Evolutionary conservation across 2,329 filamentous ascomycete species (phyloP).

Genomic region (Emmonsiellopsis sp.): DNA sequence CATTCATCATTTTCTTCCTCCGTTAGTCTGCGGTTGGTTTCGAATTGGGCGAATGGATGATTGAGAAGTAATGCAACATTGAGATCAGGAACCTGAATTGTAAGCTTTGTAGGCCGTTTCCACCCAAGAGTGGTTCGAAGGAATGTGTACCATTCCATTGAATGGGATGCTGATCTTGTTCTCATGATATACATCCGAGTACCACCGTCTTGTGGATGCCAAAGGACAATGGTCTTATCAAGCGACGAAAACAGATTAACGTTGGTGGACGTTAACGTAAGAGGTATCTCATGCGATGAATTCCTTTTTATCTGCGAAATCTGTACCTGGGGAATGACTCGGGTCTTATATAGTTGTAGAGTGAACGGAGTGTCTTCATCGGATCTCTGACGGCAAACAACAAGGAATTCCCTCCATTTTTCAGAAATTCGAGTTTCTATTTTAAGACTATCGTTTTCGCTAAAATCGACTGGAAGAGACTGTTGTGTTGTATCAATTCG

Average conservation of each 20-base stretch:
- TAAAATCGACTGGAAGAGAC: constrained; percentile 50
- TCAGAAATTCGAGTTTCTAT: constrained; percentile 51
- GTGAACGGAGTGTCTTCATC: constrained; percentile 47
- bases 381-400: constrained; percentile 51
- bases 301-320: constrained; percentile 43
- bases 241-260: constrained; percentile 58
- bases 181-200: constrained; percentile 56
- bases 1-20: constrained; percentile 37
- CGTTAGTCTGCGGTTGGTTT: constrained; percentile 28
- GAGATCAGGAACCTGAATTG: constrained; percentile 56
- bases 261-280: constrained; percentile 30
- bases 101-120: constrained; percentile 46
- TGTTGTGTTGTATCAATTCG: constrained; percentile 47
- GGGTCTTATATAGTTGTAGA: constrained; percentile 53
- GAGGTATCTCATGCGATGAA: constrained; percentile 48
- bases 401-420: constrained; percentile 57
- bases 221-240: constrained; percentile 59
- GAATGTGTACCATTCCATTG: constrained; percentile 62
- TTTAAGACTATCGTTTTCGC: constrained; percentile 53
- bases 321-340: constrained; percentile 55
- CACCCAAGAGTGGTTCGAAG: constrained; percentile 52
- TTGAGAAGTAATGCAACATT: constrained; percentile 50
- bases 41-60: constrained; percentile 49
- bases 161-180: constrained; percentile 50
- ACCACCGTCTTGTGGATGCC: constrained; percentile 45